phyloP scores from a whole-genome alignment of 2,329 filamentous ascomycete species.

The Penicillium verrucosum region DNA sequence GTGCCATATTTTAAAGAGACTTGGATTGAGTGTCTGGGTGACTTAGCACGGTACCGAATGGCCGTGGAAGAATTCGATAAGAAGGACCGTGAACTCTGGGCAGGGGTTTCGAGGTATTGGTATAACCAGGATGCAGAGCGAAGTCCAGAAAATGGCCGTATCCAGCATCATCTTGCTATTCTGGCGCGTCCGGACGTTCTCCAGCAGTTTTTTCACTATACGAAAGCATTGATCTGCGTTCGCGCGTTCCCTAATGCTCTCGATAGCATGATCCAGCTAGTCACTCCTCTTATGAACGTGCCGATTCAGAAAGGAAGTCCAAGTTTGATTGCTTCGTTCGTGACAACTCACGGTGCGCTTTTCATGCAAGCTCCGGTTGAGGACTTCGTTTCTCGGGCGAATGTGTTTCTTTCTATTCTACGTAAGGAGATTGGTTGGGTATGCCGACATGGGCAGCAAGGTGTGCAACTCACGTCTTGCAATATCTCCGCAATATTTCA shows the following conservation, averaged over 20 bases:
- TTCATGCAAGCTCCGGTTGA: slow-evolving; percentile 39
- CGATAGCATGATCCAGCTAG: slow-evolving; percentile 55
- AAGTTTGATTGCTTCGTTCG: slow-evolving; percentile 49
- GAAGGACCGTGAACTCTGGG: slow-evolving; percentile 75
- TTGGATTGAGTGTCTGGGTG: slow-evolving; percentile 91
- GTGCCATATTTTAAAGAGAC: slow-evolving; percentile 79
- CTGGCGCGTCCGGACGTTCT: slow-evolving; percentile 57
- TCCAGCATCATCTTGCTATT: slow-evolving; percentile 84
- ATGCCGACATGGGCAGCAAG: slow-evolving; percentile 51
- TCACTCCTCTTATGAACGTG: slow-evolving; percentile 47
- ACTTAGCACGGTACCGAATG: slow-evolving; percentile 83
- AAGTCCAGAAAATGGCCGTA: slow-evolving; percentile 68
- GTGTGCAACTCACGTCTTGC: slow-evolving; percentile 51
- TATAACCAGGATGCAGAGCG: slow-evolving; percentile 78
- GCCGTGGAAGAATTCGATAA: slow-evolving; percentile 82
- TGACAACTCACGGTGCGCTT: slow-evolving; percentile 53
- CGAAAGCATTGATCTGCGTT: slow-evolving; percentile 55
- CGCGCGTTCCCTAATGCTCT: slow-evolving; percentile 55
- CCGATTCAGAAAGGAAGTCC: slow-evolving; percentile 34
- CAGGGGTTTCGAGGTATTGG: slow-evolving; percentile 75
- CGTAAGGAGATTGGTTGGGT: slow-evolving; percentile 48
- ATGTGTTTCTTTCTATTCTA: slow-evolving; percentile 46
- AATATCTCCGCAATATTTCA: slow-evolving; percentile 56
- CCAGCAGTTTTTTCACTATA: slow-evolving; percentile 59
- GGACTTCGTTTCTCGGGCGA: slow-evolving; percentile 38